A percentile compares a stretch with the other conserved stretches of the same genome.
phyloP scores from a whole-genome alignment of 495 filamentous ascomycete species.

The Aspergillus incahuasiensis region DNA sequence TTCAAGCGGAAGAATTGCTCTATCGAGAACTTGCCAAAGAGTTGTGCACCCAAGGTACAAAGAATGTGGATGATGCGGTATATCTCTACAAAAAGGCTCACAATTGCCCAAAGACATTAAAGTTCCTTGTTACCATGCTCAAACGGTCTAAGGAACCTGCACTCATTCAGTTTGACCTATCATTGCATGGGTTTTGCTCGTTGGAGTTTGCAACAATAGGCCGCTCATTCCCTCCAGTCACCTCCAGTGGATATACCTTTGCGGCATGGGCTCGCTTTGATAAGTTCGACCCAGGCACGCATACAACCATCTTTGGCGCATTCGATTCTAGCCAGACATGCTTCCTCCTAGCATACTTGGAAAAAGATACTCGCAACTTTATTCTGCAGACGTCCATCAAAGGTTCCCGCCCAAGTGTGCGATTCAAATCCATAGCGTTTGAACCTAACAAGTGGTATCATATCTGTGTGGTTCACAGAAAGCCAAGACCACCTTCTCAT shows the following conservation, averaged over 20 bases:
- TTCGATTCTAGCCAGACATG: constrained; percentile 91
- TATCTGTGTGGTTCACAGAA: constrained; percentile 77
- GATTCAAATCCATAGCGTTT: constrained; percentile 82
- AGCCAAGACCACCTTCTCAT: constrained; percentile 65
- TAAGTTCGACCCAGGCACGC: constrained; percentile 73
- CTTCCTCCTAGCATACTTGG: constrained; percentile 89
- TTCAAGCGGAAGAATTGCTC: constrained; percentile 48
- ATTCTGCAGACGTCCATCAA: constrained; percentile 94
- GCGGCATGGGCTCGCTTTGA: constrained; percentile 84
- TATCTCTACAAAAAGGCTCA: constrained; percentile 64
- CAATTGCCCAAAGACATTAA: constrained; percentile 55
- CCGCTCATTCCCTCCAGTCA: constrained; percentile 71
- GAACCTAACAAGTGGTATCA: constrained; percentile 82
- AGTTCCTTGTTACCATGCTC: constrained; percentile 70
- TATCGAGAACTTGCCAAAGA: constrained; percentile 47
- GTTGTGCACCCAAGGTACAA: constrained; percentile 56
- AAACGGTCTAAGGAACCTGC: constrained; percentile 69
- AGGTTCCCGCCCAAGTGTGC: constrained; percentile 78
- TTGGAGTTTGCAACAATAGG: constrained; percentile 82
- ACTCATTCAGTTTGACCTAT: constrained; percentile 91
- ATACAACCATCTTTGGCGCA: constrained; percentile 93
- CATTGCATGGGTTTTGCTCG: constrained; percentile 78
- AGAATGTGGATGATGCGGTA: constrained; percentile 71
- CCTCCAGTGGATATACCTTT: constrained; percentile 81
- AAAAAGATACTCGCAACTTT: constrained; percentile 90